These are phyloP conservation scores for Ceratobasidium sp. DNA, from an alignment of 1,284 basidiomycete genomes.

Conservation along the genomic window DNA sequence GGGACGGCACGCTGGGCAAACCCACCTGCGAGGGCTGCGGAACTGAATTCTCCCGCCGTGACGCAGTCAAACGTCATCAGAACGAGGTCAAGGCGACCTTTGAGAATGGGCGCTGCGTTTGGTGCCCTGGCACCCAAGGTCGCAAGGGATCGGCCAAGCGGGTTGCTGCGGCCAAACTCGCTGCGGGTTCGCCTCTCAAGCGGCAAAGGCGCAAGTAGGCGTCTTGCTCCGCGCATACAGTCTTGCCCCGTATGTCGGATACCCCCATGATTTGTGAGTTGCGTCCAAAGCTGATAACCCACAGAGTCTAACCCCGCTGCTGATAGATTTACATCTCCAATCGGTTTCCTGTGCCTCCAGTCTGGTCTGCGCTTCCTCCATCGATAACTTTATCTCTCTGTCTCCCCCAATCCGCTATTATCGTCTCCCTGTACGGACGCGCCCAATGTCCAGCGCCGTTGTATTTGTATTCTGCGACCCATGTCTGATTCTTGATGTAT, in stretches of 20 bases:
- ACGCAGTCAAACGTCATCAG: conserved; percentile 44
- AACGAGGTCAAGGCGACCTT: conserved; percentile 43
- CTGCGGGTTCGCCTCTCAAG: conserved; percentile 16
- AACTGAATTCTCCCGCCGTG: conserved; percentile 43
- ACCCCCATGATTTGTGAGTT: conserved; percentile 39
- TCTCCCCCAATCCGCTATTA: conserved; percentile 25
- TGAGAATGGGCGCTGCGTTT: conserved; percentile 42
- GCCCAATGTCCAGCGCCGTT: conserved; percentile 30
- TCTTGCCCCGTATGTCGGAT: not conserved
- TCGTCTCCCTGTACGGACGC: conserved; percentile 27
- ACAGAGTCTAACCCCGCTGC: conserved; percentile 9
- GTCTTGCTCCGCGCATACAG: conserved; percentile 16
- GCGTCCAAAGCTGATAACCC: not conserved
- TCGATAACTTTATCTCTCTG: conserved; percentile 39
- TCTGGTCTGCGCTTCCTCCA: conserved; percentile 13
- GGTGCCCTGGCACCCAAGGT: conserved; percentile 44
- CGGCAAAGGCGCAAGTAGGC: conserved; percentile 38
- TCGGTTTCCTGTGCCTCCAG: conserved; percentile 8
- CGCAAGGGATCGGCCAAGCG: conserved; percentile 44
- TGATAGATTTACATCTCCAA: conserved; percentile 29
- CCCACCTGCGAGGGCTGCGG: conserved; percentile 45
- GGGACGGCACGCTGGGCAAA: conserved; percentile 45
- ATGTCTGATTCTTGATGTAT: conserved; percentile 9
- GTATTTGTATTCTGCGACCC: conserved; percentile 14
- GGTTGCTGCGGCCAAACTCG: conserved; percentile 40